Percentiles rank a stretch among this genome's conserved stretches.
These are phyloP conservation scores for Xylaria hypoxylon DNA, from an alignment of 2,329 filamentous ascomycete genomes.

Conservation along the genomic window DNA sequence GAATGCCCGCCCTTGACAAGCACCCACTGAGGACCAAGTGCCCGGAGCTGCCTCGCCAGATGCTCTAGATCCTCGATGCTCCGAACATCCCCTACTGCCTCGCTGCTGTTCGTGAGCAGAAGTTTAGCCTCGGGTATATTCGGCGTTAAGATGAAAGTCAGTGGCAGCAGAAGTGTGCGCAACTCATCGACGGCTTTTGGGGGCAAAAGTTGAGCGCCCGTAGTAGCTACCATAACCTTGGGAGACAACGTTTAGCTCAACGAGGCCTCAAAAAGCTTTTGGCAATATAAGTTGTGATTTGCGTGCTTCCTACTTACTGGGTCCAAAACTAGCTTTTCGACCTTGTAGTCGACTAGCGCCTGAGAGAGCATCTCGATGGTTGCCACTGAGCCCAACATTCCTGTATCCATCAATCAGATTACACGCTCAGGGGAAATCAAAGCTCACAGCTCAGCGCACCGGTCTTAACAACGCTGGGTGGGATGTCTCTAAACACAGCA, in stretches of 20 bases:
- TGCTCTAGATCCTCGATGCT: conserved; percentile 74
- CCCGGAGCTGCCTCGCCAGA: conserved; percentile 73
- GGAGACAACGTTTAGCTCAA: conserved; percentile 16
- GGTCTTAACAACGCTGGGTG: conserved; percentile 90
- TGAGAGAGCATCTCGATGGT: conserved; percentile 77
- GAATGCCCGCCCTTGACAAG: conserved; percentile 91
- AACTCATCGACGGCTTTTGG: conserved; percentile 72
- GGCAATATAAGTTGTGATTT: not conserved
- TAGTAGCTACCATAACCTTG: conserved; percentile 92
- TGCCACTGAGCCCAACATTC: conserved; percentile 82
- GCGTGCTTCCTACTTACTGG: conserved; percentile 65
- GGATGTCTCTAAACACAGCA: conserved; percentile 84
- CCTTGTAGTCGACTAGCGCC: conserved; percentile 67
- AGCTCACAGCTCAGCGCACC: conserved; percentile 63
- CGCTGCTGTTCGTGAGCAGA: conserved; percentile 52
- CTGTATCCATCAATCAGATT: conserved; percentile 56
- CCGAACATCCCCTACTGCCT: conserved; percentile 57
- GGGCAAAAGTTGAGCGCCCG: conserved; percentile 77
- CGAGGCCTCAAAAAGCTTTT: not conserved
- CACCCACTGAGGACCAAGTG: conserved; percentile 81
- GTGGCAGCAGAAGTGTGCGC: conserved; percentile 69
- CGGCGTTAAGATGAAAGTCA: conserved; percentile 61
- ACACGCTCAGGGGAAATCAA: not conserved
- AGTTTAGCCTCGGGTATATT: conserved; percentile 41
- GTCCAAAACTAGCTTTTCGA: conserved; percentile 75